A percentile compares a stretch with the other conserved stretches of the same genome.
Evolutionary conservation across 1,284 basidiomycete genomes (phyloP).

Genomic region (Melampsora americana): DNA sequence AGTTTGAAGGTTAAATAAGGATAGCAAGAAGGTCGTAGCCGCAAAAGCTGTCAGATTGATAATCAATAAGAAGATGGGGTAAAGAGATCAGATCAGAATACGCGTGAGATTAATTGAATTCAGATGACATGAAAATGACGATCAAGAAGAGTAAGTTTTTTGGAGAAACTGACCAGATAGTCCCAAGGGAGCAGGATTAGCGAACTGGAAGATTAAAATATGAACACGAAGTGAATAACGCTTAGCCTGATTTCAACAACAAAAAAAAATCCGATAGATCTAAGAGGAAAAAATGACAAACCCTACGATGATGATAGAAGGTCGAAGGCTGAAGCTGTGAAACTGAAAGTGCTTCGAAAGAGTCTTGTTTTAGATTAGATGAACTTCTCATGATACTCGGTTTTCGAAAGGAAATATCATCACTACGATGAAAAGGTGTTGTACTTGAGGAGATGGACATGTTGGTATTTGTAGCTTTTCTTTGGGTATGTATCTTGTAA

Average conservation of each 20-base stretch:
- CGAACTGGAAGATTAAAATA: not conserved
- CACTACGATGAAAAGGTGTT: not conserved
- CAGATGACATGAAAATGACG: too few species aligned
- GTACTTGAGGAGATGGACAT: not conserved
- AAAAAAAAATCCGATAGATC: too few species aligned
- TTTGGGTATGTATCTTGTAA: too few species aligned
- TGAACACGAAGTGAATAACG: too few species aligned
- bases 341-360: not conserved
- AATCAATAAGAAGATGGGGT: not conserved
- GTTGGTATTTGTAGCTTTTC: not conserved
- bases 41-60: conserved; percentile 53
- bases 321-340: not conserved
- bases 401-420: not conserved
- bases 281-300: not conserved
- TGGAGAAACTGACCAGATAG: not conserved
- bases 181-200: not conserved
- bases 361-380: not conserved
- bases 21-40: conserved; percentile 60
- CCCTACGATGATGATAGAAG: not conserved
- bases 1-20: conserved; percentile 55
- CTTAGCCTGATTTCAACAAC: too few species aligned
- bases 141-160: too few species aligned
- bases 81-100: not conserved
- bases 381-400: not conserved
- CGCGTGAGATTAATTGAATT: too few species aligned